Evolutionary conservation across 768 basidiomycete species (phyloP), one percentile per base, ranked within the genome.

Genomic region (Auricularia auricula-judae): DNA sequence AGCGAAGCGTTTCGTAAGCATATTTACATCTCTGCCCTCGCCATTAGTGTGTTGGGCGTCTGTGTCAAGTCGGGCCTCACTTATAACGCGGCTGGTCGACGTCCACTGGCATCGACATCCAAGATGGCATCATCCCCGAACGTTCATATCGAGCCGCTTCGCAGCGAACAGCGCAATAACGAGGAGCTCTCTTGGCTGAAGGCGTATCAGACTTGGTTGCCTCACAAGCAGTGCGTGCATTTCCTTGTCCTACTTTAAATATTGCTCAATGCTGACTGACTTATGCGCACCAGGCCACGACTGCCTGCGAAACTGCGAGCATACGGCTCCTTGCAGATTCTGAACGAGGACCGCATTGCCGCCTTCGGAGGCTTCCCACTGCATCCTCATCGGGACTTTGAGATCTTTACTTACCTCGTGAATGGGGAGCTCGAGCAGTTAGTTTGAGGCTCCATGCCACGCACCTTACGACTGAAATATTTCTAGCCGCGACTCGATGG

Each of bases 321-420:
- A 33, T 95, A 84, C 67, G 91, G 95, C 1, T 70, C 84, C 16
- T 82, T 98, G 1, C 84, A 93, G 5, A 90, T 98, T 39, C 87
- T 98, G 74, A 97, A 97, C 76, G 94, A 97, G 74, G 92, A 93
- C 69, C 86, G 91, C 18, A 89, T 95, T 39, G 81, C 80, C 3
- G 76, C 88, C 5, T 70, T 75, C n/a, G 86, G 84, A 16, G 96
- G 96, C 0, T 98, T 98, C 67, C 93, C 90, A 2, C 88, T 86
- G 0, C 91, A 94, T 74, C 80, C 82, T 5, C 93, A 95, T 71
- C 80, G 84, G 35, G 88, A 91, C 72, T 91, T 91, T 67, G 93
- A 97, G 70, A 98, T 97, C 66, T 97, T 94, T 77, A 88, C 87
- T 0, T 96, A 97, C 72, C 78, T 95, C 64, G 84, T 96, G 43